Evolutionary conservation across 2,329 filamentous ascomycete genomes (phyloP), one percentile per base, ranked within the genome.

Genomic region (Zalaria sp.): DNA sequence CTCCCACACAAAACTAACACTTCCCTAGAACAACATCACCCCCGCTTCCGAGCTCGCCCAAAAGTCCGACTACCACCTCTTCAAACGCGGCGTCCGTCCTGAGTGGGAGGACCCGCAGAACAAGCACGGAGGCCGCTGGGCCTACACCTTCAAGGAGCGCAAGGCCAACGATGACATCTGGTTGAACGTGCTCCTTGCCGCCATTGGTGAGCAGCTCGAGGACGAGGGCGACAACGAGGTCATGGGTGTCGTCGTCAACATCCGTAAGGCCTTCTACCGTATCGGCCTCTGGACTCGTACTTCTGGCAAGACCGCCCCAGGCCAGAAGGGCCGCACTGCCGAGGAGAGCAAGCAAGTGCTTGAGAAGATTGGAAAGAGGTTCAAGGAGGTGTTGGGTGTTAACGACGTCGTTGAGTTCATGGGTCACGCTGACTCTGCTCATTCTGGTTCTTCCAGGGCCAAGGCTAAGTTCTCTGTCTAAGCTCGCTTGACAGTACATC

Each of bases 121-220:
- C 73, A 98, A 96, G 76, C 87, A 96, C 63, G 91, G 91, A 54
- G 91, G 91, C 67, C 95, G 95, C 68, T 98, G 91, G 91, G 88
- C 89, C 26, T 96, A 93, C 69, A 82, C 85, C 57, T 95, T 94
- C 79, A 93, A 93, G 72, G 86, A 95, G 55, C 95, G 94, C 77
- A 77, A 72, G 52, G 76, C 94, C 61, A 84, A 89, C 54, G 93
- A 98, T 63, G 89, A 98, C 61, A 93, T 95, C 62, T 98, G 91
- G 91, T 79, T 98, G 46, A 85, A 96, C 63, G 84, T 93, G 48
- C 94, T 98, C 80, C 81, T 98, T 54, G 79, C 83, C 28, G 91
- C 88, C 43, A 96, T 98, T 52, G 91, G 91, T 57, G 93, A 98
- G 74, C 96, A 89, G 26, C 82, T 98, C 42, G 91, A 98, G 70